These are phyloP conservation scores for Plasmodium blacklocki DNA, from an alignment of 169 alveolate genomes.

Conservation along the genomic window DNA sequence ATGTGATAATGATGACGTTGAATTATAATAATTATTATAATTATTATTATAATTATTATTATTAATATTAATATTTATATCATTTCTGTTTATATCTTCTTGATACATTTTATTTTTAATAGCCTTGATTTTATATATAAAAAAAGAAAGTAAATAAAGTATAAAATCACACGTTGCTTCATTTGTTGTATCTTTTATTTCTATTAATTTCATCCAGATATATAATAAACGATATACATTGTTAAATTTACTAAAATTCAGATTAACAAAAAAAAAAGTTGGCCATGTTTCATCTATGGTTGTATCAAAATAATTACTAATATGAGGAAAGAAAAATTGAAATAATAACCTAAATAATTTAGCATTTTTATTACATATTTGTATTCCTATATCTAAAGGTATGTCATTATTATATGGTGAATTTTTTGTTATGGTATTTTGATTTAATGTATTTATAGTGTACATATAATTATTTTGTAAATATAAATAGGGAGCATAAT, in stretches of 20 bases:
- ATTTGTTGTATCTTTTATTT: slow-evolving; percentile 37
- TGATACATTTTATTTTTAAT: slow-evolving; percentile 29
- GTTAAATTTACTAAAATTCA: slow-evolving; percentile 64
- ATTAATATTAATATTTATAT: no score
- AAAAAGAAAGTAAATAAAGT: slow-evolving; percentile 53
- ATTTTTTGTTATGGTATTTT: background rate
- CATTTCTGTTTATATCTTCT: background rate
- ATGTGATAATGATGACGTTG: no score
- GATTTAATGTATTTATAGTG: background rate
- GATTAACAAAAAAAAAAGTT: slow-evolving; percentile 55
- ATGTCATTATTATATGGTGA: background rate
- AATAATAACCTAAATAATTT: slow-evolving; percentile 42
- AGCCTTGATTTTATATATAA: slow-evolving; percentile 27
- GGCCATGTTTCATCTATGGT: slow-evolving; percentile 51
- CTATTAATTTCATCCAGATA: slow-evolving; percentile 47
- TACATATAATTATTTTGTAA: slow-evolving; percentile 5
- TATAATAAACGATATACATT: slow-evolving; percentile 55
- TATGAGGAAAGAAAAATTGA: slow-evolving; percentile 61
- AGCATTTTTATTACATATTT: slow-evolving; percentile 58
- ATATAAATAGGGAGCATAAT: slow-evolving; percentile 72
- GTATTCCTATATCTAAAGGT: slow-evolving; percentile 33
- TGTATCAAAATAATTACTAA: slow-evolving; percentile 49
- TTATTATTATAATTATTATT: no score
- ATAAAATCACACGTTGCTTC: slow-evolving; percentile 62
- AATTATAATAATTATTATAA: no score